Evolutionary conservation across 441 rosid species (phyloP), one percentile per base, ranked within the genome.

Genomic region (Pelargonium fulgidum): DNA sequence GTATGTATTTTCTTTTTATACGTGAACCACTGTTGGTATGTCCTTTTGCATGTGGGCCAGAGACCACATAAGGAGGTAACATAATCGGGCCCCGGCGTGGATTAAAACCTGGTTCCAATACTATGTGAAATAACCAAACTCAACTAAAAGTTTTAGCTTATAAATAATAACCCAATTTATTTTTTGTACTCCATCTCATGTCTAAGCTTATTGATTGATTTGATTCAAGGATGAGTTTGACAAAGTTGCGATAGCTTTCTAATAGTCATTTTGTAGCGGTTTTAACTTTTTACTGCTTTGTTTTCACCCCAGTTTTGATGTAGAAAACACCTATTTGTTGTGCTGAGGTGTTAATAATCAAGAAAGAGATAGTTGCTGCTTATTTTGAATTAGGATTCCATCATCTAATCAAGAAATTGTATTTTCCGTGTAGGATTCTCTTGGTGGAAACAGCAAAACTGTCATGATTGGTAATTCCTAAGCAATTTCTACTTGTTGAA

Each of bases 381-480:
- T 48, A 12, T n/a, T 48, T 4, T 12, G 56, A 48, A 48, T 48
- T 48, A 48, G 56, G 16, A 48, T 48, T 13, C 56, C 14, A 48
- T 48, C 14, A n/a, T 48, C 56, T 13, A 48, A 48, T n/a, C 19
- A 22, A 61, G 39, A 61, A 22, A 61, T 61, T 14, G 10, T 41
- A 9, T 73, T 50, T 64, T 13, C 75, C 68, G 64, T 78, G 74
- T 84, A 87, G 88, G 91, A 86, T 75, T 86, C 91, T 52, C 87
- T 86, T 70, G 91, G 91, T 71, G 88, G 91, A 66, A 86, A 86
- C 76, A 86, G 91, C 75, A 83, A 77, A 81, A 86, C 91, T 4
- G 82, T 83, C 70, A 86, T 86, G 91, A 84, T 86, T 75, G 91
- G 91, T 86, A 80, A 77, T 52, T 8, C 69, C 64, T 7, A 44